These are phyloP conservation scores for Annulohypoxylon stygium DNA, from an alignment of 495 filamentous ascomycete species.

Conservation along the genomic window DNA sequence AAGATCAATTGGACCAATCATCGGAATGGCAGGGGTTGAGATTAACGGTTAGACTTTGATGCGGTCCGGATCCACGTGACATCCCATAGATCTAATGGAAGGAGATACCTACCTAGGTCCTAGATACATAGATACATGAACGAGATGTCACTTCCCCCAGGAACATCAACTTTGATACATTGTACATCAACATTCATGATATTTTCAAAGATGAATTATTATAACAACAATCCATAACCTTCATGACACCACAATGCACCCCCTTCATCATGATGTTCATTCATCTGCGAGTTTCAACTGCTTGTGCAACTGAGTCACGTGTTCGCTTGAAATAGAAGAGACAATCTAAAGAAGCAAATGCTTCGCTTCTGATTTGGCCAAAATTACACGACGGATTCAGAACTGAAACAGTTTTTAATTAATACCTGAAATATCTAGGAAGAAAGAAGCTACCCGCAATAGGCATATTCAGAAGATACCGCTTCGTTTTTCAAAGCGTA, in stretches of 20 bases:
- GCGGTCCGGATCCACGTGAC: conserved; percentile 35
- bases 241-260: too few species aligned
- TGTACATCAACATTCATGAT: neutral
- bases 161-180: neutral
- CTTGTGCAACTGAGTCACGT: neutral
- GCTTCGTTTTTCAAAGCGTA: conserved; percentile 8
- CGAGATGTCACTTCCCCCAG: too few species aligned
- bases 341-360: neutral
- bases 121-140: neutral
- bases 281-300: too few species aligned
- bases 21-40: neutral
- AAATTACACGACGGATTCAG: conserved; percentile 3
- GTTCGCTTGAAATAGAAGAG: neutral
- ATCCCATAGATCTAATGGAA: neutral
- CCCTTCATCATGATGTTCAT: too few species aligned
- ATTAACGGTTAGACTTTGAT: conserved; percentile 15
- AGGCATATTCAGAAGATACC: neutral
- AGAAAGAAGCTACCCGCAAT: conserved; percentile 5
- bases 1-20: conserved; percentile 23
- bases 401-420: conserved; percentile 22
- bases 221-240: too few species aligned
- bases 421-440: neutral
- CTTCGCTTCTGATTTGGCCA: neutral
- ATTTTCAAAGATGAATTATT: too few species aligned
- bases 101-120: neutral